Percentiles rank a stretch among this genome's conserved stretches.
Evolutionary conservation across 106 monocot genomes (phyloP).

Genomic region (Dactylorhiza incarnata): DNA sequence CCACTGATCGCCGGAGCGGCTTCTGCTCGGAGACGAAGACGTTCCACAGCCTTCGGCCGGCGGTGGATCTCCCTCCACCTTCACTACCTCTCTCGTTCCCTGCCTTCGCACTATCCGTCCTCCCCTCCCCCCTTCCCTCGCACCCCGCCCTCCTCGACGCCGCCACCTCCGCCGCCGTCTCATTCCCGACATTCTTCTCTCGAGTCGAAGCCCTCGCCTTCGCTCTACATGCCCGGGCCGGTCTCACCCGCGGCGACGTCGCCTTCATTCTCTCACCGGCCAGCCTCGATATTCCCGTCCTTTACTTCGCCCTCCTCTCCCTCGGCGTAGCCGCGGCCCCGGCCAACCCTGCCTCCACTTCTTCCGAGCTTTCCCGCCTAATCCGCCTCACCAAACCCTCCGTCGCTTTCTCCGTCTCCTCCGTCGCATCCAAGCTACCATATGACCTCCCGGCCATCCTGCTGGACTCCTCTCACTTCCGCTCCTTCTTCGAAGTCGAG

Average conservation of each 20-base stretch:
- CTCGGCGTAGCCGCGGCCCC: constrained; percentile 46
- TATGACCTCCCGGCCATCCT: constrained; percentile 14
- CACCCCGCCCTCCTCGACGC: constrained; percentile 39
- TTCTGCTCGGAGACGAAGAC: constrained; percentile 21
- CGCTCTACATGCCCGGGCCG: constrained; percentile 7
- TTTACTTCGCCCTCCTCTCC: constrained; percentile 62
- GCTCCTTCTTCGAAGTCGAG: constrained; percentile 13
- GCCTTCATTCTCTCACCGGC: constrained; percentile 42
- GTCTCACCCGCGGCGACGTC: constrained; percentile 34
- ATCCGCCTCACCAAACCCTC: constrained; percentile 30
- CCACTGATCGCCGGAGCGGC: constrained; percentile 20
- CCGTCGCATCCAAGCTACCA: constrained; percentile 33
- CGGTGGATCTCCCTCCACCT: constrained; percentile 23
- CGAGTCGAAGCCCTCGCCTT: constrained; percentile 25
- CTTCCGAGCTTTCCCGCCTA: constrained; percentile 43
- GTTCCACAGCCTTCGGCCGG: constrained; percentile 44
- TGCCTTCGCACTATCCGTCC: constrained; percentile 32
- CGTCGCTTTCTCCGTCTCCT: constrained; percentile 35
- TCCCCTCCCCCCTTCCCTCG: constrained; percentile 35
- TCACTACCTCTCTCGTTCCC: constrained; percentile 31
- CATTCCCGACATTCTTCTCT: constrained; percentile 31
- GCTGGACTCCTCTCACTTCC: constrained; percentile 43
- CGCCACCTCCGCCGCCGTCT: constrained; percentile 23
- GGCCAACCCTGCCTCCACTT: constrained; percentile 52
- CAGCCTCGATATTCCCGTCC: constrained; percentile 35